Conservation (phyloP, 306 rosid genomes). For the Casuarina cunninghamiana region DNA sequence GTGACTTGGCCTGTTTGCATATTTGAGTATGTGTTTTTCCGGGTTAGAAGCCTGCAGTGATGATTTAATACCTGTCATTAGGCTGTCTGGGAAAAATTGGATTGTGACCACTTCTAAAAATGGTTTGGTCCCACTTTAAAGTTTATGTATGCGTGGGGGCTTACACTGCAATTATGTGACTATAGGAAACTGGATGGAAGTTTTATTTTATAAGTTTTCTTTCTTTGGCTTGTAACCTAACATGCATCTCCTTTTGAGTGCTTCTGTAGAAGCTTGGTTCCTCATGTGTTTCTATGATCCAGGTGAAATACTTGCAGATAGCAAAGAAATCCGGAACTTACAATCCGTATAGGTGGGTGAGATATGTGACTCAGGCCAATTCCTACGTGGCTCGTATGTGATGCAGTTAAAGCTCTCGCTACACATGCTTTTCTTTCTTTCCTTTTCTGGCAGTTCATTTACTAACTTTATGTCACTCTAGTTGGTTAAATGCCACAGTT, state of each 20-base stretch:
- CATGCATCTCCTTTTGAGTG: constrained; percentile 16
- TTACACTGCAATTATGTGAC: neutral
- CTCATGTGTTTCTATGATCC: constrained; percentile 35
- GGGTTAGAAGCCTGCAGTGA: constrained; percentile 6
- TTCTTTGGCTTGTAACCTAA: neutral
- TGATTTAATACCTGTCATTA: neutral
- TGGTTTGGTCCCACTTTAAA: constrained; percentile 12
- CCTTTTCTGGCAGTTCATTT: constrained; percentile 18
- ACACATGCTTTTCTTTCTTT: neutral
- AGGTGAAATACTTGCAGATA: constrained; percentile 90
- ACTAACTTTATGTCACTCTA: constrained; percentile 26
- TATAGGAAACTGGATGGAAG: neutral
- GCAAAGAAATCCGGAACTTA: constrained; percentile 63
- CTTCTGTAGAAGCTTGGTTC: constrained; percentile 13
- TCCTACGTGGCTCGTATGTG: constrained; percentile 82
- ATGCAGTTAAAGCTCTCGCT: constrained; percentile 20
- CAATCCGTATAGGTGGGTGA: constrained; percentile 86
- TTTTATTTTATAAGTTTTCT: neutral
- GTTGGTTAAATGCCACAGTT: constrained; percentile 23
- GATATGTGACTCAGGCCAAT: constrained; percentile 78
- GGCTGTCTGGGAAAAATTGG: no score
- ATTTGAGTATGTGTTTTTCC: constrained; percentile 4
- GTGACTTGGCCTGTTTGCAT: constrained; percentile 14
- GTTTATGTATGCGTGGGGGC: neutral
- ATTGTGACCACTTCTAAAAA: neutral